These are phyloP conservation scores for Schizophyllum amplum DNA, from an alignment of 1,284 basidiomycete genomes.

Conservation along the genomic window DNA sequence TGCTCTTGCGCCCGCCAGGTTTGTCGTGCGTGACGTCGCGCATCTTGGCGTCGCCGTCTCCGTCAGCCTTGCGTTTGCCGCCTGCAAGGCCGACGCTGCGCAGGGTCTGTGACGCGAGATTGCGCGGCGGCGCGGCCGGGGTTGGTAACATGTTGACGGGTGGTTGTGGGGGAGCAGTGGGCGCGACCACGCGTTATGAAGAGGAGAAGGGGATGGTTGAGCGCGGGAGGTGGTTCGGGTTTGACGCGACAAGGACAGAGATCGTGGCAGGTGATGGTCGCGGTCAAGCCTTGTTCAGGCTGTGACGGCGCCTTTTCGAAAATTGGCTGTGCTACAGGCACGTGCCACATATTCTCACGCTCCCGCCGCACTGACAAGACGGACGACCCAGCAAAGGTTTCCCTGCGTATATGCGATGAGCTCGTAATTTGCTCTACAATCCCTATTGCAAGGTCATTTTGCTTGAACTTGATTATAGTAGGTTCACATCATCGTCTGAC, in stretches of 20 bases:
- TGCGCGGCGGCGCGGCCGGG: conserved; percentile 40
- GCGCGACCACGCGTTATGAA: background rate
- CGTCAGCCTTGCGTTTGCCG: background rate
- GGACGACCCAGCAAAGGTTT: too few relatives aligned
- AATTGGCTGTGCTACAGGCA: background rate
- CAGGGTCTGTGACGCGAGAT: conserved; percentile 50
- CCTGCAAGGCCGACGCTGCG: conserved; percentile 51
- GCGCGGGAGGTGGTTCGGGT: background rate
- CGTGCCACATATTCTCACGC: too few relatives aligned
- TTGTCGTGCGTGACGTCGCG: conserved; percentile 33
- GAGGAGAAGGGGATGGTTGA: background rate
- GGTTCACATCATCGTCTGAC: too few relatives aligned
- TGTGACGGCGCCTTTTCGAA: background rate
- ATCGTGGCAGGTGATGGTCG: background rate
- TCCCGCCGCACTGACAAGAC: too few relatives aligned
- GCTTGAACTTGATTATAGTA: too few relatives aligned
- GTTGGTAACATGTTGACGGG: background rate
- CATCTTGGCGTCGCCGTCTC: conserved; percentile 67
- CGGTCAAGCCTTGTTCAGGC: too few relatives aligned
- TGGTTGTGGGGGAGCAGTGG: background rate
- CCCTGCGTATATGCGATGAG: too few relatives aligned
- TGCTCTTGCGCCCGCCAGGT: background rate
- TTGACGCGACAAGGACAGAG: background rate
- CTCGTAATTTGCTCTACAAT: too few relatives aligned
- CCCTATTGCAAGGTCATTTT: too few relatives aligned